Evolutionary conservation across 202 grass and related monocot genomes (phyloP), one percentile per base, ranked within the genome.

Genomic region (Carex arenaria): DNA sequence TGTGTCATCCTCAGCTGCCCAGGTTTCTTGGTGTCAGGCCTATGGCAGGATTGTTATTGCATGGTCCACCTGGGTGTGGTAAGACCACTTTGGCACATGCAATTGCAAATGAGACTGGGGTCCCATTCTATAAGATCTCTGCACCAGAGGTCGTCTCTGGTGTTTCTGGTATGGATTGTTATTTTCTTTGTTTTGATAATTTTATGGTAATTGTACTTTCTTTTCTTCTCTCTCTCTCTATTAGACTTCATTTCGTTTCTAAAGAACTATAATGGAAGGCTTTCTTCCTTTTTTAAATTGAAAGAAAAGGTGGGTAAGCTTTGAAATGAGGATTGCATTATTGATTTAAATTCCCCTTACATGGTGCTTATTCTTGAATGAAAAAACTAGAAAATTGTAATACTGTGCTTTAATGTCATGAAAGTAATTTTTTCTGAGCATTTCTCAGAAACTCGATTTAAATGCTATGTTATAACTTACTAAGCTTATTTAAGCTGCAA

Each of bases 41-140:
- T 8, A 91, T 92, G 11, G 86, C 91, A 0, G 95, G 93, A 45
- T 71, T 98, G 73, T 83, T 98, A 36, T 85, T 98, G 32, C 93
- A 95, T 13, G 93, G 93, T 0, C 96, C 96, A 4, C 96, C 96
- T 0, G 96, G 96, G 6, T 98, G 96, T 1, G 96, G 96, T 23
- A 98, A 95, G 87, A 95, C 96, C 61, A 93, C 88, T 3, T 88
- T 98, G 7, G 96, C 96, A 0, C 89, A 95, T 4, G 96, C 96
- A 5, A 93, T 98, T 8, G 93, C 91, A 6, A 98, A 98, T 4
- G 91, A 98, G 89, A 93, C 93, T 0, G 83, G 87, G 1, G 89
- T 95, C 20, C 96, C 93, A 0, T 98, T 98, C 78, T 95, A 98
- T 71, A 93, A 95, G 86, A 98, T 98, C 12, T 93, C 91, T 0